Base-by-base conservation (phyloP, 768 basidiomycete genomes). In the Daedalea quercina region DNA sequence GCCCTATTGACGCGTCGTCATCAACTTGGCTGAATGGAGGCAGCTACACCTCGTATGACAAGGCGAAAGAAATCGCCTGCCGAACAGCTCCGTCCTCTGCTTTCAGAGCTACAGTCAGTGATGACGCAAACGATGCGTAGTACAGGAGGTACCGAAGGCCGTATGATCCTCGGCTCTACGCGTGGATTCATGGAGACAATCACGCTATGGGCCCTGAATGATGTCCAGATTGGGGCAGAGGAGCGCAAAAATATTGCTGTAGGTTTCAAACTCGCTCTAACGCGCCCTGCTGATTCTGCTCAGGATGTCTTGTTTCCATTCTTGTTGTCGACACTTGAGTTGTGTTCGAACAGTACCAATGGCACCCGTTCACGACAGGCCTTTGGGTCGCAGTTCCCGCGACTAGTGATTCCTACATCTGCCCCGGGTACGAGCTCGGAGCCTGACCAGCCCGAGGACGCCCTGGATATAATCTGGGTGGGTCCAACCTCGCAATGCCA, bases 21-120 rank as follows among this genome's bases (percentile, higher is more conserved):
- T 34, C 11, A 3, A 11, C n/a, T 15, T 45, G 8, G 7, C 50
- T 26, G 3, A 31, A 31, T 11, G 4, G 28, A 11, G 28, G 28
- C 40, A 68, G 65, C 64, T 2, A 56, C 66, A 9, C 64, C 66
- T 28, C 64, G 61, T 8, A 52, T 64, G 19, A 52, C 56, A 11
- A 57, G 33, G 23, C 49, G 56, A 49, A 63, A 56, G 47, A 57
- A 54, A 48, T 43, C 54, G 2, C 52, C 61, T 12, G 49, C 40
- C 23, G 47, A 58, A 2, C 33, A 54, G 0, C 11, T 65, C 11
- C 37, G 50, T 20, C 57, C 62, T 23, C 52, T 58, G 20, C 20
- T 65, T 1, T 22, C 54, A 2, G 60, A 63, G 20, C 43, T 67
- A 19, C 46, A 59, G 11, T 31, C 54, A 9, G 23, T 49, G 11